Evolutionary conservation across 1,139 yeast species (phyloP).

Genomic region (Wickerhamiella infanticola): DNA sequence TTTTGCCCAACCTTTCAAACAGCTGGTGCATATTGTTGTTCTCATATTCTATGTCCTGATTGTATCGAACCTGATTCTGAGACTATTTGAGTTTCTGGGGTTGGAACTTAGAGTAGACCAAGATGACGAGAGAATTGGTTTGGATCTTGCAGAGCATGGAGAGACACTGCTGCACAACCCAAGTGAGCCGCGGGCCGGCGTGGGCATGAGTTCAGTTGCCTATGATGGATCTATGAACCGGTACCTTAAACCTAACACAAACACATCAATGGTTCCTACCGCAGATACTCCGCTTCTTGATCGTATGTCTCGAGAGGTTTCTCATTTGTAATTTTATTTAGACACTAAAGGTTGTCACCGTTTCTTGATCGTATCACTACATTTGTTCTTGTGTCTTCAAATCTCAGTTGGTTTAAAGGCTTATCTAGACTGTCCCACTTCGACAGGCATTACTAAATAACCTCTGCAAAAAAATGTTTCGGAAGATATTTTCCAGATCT

Average conservation of each 20-base stretch:
- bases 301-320: background rate
- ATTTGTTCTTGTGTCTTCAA: too few relatives aligned
- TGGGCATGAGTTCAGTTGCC: background rate
- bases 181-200: background rate
- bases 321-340: background rate
- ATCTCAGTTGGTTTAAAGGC: background rate
- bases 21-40: slow-evolving; percentile 29
- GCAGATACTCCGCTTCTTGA: slow-evolving; percentile 14
- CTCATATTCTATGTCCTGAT: slow-evolving; percentile 11
- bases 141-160: slow-evolving; percentile 39
- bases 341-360: background rate
- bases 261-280: slow-evolving; percentile 13
- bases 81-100: slow-evolving; percentile 34
- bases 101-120: slow-evolving; percentile 31
- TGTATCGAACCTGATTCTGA: slow-evolving; percentile 26
- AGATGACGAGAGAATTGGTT: slow-evolving; percentile 32
- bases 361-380: too few relatives aligned
- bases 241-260: slow-evolving; percentile 9
- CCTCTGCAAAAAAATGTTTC: background rate
- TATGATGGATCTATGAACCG: background rate
- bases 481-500: background rate
- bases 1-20: slow-evolving; percentile 36
- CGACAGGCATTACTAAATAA: too few relatives aligned
- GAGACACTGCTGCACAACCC: slow-evolving; percentile 25
- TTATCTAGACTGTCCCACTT: background rate